Evolutionary conservation across 2,329 filamentous ascomycete genomes (phyloP), one percentile per base, ranked within the genome.

Genomic region (Sporothrix variecibatus): DNA sequence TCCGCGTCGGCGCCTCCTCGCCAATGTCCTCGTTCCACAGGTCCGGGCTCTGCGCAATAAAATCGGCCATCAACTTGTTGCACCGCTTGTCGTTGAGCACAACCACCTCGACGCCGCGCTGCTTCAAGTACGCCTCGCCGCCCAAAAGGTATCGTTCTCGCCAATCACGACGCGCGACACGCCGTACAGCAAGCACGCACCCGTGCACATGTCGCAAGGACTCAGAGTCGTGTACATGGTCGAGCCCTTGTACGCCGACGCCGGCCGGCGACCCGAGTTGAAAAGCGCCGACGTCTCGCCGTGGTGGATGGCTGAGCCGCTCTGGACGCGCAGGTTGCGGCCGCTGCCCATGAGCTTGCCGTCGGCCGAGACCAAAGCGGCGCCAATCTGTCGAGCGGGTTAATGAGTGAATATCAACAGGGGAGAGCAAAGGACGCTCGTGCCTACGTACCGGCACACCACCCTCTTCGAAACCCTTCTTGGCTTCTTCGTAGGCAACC

Each of bases 221-320:
- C 91, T 93, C 7, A 95, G 84, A 0, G 92, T 94, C 2, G 93
- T 95, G 82, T 93, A 95, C 91, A 95, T 94, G n/a, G 92, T 94
- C 49, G 91, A 88, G 40, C 90, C 77, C 60, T 87, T 86, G 81
- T 94, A 94, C 87, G 1, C 88, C 88, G 20, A 49, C 1, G 91
- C 92, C 43, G 91, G 90, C 28, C 94, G 87, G 53, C 92, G 89
- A 64, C 92, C 92, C 0, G 92, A 91, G 81, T 92, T 91, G 80
- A 93, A 90, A 53, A 95, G 86, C n/a, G 91, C 89, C 23, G 92
- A 90, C 26, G 92, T 94, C 81, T 95, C 93, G 76, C 89, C 77
- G 83, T 94, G 92, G 77, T 94, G 86, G 51, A 91, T 93, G 3
- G 92, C 86, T 79, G 90, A 92, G 72, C 87, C 87, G 73, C 90